Conservation (phyloP, 2,329 filamentous ascomycete genomes). For the Alternaria infectoria region DNA sequence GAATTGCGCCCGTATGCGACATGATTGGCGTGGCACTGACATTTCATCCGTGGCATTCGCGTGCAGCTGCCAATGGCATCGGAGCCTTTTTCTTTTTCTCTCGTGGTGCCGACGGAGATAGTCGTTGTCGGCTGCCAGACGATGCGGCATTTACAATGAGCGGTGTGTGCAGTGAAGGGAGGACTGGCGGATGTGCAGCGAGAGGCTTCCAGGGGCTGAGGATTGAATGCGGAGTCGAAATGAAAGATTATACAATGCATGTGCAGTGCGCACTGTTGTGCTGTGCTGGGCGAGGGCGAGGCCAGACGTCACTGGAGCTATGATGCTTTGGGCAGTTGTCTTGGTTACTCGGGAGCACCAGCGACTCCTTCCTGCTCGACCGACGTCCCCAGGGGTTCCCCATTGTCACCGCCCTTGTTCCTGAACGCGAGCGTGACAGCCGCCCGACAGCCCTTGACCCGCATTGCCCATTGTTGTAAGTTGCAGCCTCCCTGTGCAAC, state of each 20-base stretch:
- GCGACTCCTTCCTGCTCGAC: constrained; percentile 7
- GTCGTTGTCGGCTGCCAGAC: not conserved
- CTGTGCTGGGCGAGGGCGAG: constrained; percentile 9
- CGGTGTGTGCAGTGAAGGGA: not conserved
- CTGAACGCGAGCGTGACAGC: not conserved
- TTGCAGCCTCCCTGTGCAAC: constrained; percentile 16
- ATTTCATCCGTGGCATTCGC: not conserved
- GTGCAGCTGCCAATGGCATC: not conserved
- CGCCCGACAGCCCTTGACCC: too few species aligned
- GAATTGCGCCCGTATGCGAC: constrained; percentile 3
- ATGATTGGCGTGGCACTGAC: constrained; percentile 5
- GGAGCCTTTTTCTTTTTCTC: not conserved
- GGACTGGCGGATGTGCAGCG: not conserved
- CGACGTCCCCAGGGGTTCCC: constrained; percentile 14
- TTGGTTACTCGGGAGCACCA: constrained; percentile 21
- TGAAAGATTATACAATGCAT: not conserved
- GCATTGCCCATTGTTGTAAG: constrained; percentile 29
- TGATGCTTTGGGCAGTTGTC: constrained; percentile 20
- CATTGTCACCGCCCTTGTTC: constrained; percentile 6
- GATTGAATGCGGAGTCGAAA: not conserved
- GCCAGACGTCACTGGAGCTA: constrained; percentile 25
- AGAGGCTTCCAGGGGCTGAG: not conserved
- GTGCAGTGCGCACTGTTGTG: constrained; percentile 9
- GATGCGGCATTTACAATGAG: not conserved
- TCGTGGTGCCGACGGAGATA: not conserved